Evolutionary conservation across 2,329 filamentous ascomycete genomes (phyloP).

Genomic region (Diaporthe citrichinensis): DNA sequence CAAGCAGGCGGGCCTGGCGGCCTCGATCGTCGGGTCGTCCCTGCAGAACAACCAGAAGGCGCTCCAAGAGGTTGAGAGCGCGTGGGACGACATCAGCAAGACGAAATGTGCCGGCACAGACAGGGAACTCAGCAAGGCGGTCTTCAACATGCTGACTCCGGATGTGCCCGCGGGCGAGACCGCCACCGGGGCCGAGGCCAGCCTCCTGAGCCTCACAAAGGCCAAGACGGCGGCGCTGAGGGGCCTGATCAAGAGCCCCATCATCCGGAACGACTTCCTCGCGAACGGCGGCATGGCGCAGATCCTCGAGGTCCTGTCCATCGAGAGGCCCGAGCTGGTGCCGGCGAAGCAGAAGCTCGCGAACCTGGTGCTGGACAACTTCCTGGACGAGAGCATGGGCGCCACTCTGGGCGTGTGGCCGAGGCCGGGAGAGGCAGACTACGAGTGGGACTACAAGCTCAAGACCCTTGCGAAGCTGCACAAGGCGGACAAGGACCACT

Average conservation of each 20-base stretch:
- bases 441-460: constrained; percentile 72
- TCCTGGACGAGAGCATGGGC: constrained; percentile 76
- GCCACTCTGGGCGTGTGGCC: constrained; percentile 72
- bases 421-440: constrained; percentile 52
- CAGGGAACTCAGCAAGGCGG: constrained; percentile 51
- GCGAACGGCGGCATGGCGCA: constrained; percentile 65
- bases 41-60: constrained; percentile 77
- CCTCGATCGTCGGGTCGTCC: constrained; percentile 69
- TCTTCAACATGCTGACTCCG: constrained; percentile 59
- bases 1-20: constrained; percentile 62
- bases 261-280: constrained; percentile 70
- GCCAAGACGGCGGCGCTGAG: constrained; percentile 65
- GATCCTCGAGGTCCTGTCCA: constrained; percentile 66
- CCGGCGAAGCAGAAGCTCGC: constrained; percentile 67
- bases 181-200: constrained; percentile 45
- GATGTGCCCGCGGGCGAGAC: background rate
- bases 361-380: constrained; percentile 73
- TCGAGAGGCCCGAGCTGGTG: constrained; percentile 63
- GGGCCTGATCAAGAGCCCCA: constrained; percentile 68
- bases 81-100: constrained; percentile 60
- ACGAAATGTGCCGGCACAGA: constrained; percentile 53
- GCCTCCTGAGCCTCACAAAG: constrained; percentile 48
- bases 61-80: constrained; percentile 63
- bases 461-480: constrained; percentile 55
- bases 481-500: constrained; percentile 56